These are phyloP conservation scores for Colletotrichum horii DNA, from an alignment of 2,329 filamentous ascomycete species.

Conservation along the genomic window DNA sequence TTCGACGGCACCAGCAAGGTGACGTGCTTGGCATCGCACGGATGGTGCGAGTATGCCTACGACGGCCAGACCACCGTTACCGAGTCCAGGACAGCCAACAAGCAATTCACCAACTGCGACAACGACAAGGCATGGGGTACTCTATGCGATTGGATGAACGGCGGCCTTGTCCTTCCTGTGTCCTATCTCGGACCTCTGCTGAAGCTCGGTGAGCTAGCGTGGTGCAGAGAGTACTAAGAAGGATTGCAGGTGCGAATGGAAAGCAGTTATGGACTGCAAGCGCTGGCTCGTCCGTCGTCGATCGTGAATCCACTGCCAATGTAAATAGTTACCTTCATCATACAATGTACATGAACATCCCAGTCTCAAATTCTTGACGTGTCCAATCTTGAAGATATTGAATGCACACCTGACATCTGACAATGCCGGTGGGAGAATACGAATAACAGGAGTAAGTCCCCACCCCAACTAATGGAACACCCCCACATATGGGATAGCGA, in stretches of 20 bases:
- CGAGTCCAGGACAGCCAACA: background rate
- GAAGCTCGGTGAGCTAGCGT: background rate
- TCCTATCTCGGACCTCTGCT: conserved; percentile 29
- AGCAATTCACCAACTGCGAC: conserved; percentile 27
- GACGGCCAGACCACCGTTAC: background rate
- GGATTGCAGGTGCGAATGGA: background rate
- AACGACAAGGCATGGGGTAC: conserved; percentile 25
- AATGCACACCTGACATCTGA: background rate
- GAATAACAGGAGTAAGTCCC: background rate
- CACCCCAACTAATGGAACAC: too few relatives aligned
- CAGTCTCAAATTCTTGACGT: background rate
- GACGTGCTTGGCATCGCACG: conserved; percentile 26
- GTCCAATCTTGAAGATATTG: background rate
- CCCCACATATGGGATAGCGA: too few relatives aligned
- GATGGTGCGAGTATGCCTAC: conserved; percentile 29
- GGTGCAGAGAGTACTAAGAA: background rate
- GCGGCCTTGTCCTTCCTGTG: conserved; percentile 25
- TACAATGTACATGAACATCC: background rate
- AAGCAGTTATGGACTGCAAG: background rate
- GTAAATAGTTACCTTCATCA: background rate
- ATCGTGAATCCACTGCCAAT: background rate
- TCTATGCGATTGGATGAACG: conserved; percentile 23
- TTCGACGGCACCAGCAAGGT: conserved; percentile 26
- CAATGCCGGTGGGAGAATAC: background rate
- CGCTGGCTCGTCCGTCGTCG: background rate